Evolutionary conservation across 768 basidiomycete genomes (phyloP), one percentile per base, ranked within the genome.

Genomic region (Panaeolus papilionaceus): DNA sequence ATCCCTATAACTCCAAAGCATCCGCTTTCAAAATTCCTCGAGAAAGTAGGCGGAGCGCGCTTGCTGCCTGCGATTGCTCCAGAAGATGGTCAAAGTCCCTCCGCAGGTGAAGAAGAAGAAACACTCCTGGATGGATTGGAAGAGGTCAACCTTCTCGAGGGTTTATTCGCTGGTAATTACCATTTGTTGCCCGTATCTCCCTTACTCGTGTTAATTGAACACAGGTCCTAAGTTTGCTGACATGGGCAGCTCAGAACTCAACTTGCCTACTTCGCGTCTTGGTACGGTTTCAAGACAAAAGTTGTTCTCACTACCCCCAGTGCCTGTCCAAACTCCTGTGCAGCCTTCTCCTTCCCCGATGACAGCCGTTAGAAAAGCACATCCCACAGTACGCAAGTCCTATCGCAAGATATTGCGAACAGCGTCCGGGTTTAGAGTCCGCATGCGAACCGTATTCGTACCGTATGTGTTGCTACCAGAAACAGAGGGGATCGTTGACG

Each of bases 381-480:
- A 82, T 38, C 86, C 92, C 0, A 93, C 93, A 0, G 81, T 98
- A 10, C 89, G 94, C 61, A 96, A 95, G 75, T 94, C 94, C 1
- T 96, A 89, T 76, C 86, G 95, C 33, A 91, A 92, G 73, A 90
- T 92, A 0, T 79, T 98, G 18, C 84, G 85, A 54, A 91, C 93
- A 0, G 89, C 91, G 3, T 92, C 93, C 33, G 95, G 94, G 3
- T 92, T 98, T 77, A 86, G 89, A 23, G 92, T 98, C 28, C 89
- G 95, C 39, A 97, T 97, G 96, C 87, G 95, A n/a, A 96, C 95
- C 0, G 92, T 95, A 5, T 94, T 96, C 70, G 89, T 96, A 11
- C 96, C 96, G 0, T 91, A 94, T 71, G 86, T 96, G 23, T 82
- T 95, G 54, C 79, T 94, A 4, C 87, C 89, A 1, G 84, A 84